Evolutionary conservation across 768 basidiomycete species (phyloP).

Genomic region (Rhizopogon salebrosus): DNA sequence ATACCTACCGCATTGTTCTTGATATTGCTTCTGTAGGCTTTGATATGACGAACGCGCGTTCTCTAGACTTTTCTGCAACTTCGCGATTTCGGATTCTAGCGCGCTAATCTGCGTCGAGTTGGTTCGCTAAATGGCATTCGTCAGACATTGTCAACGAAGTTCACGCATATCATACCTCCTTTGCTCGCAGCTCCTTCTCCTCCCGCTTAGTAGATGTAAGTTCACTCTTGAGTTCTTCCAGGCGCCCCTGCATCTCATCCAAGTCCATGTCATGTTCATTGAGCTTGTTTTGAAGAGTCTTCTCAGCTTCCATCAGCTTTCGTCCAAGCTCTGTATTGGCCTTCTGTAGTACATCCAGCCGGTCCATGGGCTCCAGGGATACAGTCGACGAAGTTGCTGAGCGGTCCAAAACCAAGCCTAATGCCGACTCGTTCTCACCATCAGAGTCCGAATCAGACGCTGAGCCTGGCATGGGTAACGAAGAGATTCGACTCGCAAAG

Average conservation of each 20-base stretch:
- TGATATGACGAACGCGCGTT: constrained; percentile 66
- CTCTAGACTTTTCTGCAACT: constrained; percentile 70
- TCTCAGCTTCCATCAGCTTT: constrained; percentile 73
- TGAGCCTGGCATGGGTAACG: constrained; percentile 55
- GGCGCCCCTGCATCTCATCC: constrained; percentile 67
- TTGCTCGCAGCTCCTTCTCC: constrained; percentile 86
- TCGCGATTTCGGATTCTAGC: constrained; percentile 76
- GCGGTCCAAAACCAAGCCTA: constrained; percentile 60
- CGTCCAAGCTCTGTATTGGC: constrained; percentile 70
- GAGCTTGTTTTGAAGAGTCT: constrained; percentile 58
- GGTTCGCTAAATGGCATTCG: constrained; percentile 40
- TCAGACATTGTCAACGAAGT: constrained; percentile 1
- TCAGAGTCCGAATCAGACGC: constrained; percentile 42
- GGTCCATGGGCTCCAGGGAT: constrained; percentile 70
- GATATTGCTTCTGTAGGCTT: constrained; percentile 80
- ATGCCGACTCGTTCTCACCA: constrained; percentile 42
- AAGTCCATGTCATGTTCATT: constrained; percentile 78
- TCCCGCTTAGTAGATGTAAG: constrained; percentile 78
- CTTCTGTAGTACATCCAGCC: constrained; percentile 67
- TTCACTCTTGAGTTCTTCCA: constrained; percentile 79
- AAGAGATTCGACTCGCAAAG: constrained; percentile 44
- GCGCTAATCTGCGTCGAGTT: constrained; percentile 61
- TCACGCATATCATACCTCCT: constrained; percentile 55
- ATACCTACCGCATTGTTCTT: constrained; percentile 76
- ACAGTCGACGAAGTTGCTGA: constrained; percentile 53